Conservation (phyloP, 2,329 filamentous ascomycete species). For the Pyrenophora graminea region DNA sequence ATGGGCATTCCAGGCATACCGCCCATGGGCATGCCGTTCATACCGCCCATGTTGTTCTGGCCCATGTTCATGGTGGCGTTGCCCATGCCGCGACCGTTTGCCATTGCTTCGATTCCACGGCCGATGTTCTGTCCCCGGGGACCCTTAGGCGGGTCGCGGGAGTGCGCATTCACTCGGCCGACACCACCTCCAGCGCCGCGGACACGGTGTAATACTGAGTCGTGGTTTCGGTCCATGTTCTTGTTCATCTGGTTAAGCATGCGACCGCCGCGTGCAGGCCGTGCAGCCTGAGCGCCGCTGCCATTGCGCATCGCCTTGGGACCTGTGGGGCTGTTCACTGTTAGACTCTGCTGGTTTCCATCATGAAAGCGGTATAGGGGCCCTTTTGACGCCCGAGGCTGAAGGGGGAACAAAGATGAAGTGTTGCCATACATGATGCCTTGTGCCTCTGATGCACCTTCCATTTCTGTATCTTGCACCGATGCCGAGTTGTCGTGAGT, state of each 20-base stretch:
- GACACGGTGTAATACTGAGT: slow-evolving; percentile 79
- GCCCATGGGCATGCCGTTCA: slow-evolving; percentile 42
- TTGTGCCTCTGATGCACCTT: slow-evolving; percentile 54
- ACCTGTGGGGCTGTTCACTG: slow-evolving; percentile 79
- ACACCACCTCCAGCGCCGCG: slow-evolving; percentile 71
- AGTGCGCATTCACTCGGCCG: slow-evolving; percentile 80
- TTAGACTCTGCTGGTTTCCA: slow-evolving; percentile 20
- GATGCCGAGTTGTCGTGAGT: slow-evolving; percentile 40
- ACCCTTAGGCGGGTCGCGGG: slow-evolving; percentile 71
- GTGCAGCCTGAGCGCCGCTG: slow-evolving; percentile 42
- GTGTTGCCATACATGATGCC: slow-evolving; percentile 50
- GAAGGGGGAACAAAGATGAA: slow-evolving; percentile 1
- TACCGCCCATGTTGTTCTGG: slow-evolving; percentile 46
- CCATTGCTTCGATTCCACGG: slow-evolving; percentile 42
- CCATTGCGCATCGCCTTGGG: slow-evolving; percentile 92
- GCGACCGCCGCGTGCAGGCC: slow-evolving; percentile 64
- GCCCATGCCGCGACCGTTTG: slow-evolving; percentile 47
- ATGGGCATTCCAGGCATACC: slow-evolving; percentile 41
- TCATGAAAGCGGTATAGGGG: too few relatives aligned
- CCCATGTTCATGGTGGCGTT: slow-evolving; percentile 39
- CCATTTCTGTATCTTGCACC: slow-evolving; percentile 71
- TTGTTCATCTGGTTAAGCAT: slow-evolving; percentile 85
- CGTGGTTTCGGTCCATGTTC: slow-evolving; percentile 75
- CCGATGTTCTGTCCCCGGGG: slow-evolving; percentile 59
- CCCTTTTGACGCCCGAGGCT: background rate